Evolutionary conservation across 306 rosid species (phyloP).

Genomic region (Medicago ruthenica): DNA sequence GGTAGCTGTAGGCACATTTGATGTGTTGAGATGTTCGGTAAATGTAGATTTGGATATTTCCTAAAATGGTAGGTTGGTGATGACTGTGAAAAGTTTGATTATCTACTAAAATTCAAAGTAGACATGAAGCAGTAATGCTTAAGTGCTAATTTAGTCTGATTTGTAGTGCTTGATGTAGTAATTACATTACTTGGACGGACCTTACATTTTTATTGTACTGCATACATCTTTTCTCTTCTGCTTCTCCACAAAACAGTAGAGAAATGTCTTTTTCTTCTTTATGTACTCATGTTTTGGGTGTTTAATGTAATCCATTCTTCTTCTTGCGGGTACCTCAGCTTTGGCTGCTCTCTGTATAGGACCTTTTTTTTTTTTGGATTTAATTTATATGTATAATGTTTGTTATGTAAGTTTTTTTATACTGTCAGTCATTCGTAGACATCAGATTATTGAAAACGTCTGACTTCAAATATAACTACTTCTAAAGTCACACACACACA

Average conservation of each 20-base stretch:
- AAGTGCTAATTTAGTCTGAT: conserved; percentile 1
- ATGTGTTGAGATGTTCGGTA: not conserved
- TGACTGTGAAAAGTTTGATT: not conserved
- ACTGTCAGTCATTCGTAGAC: no score
- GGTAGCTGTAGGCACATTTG: no score
- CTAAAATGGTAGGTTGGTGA: not conserved
- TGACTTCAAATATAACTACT: no score
- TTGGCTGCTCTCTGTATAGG: no score
- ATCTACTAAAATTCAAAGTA: not conserved
- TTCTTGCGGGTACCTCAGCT: no score
- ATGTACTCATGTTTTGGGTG: not conserved
- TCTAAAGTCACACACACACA: no score
- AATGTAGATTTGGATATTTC: conserved; percentile 28
- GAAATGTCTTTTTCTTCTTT: conserved; percentile 34
- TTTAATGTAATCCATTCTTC: no score
- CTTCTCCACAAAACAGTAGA: not conserved
- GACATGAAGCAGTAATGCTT: not conserved
- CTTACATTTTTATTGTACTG: conserved; percentile 4
- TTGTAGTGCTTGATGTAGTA: conserved; percentile 5
- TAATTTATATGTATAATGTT: no score
- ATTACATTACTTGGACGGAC: not conserved
- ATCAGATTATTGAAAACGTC: no score
- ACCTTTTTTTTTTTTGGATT: no score
- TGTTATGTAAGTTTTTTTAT: no score
- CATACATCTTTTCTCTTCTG: not conserved